These are phyloP conservation scores for Jaminaea rosea DNA, from an alignment of 1,284 basidiomycete species.

Conservation along the genomic window DNA sequence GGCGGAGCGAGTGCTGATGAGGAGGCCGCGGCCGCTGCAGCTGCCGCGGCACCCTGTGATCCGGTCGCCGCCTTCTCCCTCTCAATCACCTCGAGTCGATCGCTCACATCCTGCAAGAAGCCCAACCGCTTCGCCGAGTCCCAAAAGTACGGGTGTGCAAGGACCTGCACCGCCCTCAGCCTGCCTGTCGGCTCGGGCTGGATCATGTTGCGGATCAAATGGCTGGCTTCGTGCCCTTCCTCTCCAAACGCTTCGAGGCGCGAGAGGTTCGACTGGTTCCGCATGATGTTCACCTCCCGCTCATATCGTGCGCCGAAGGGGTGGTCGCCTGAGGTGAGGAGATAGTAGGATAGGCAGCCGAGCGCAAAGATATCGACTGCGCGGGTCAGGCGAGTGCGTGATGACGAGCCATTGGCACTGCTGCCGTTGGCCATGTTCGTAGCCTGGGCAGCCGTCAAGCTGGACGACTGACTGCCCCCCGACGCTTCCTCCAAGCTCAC, in stretches of 20 bases:
- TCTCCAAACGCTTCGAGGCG: slow-evolving; percentile 36
- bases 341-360: slow-evolving; percentile 43
- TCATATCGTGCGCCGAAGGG: slow-evolving; percentile 43
- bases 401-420: slow-evolving; percentile 9
- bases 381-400: slow-evolving; percentile 30
- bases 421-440: slow-evolving; percentile 15
- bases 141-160: slow-evolving; percentile 97
- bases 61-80: slow-evolving; percentile 48
- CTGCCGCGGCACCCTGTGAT: not conserved
- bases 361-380: slow-evolving; percentile 46
- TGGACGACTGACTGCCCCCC: slow-evolving; percentile 8
- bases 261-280: slow-evolving; percentile 22
- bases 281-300: slow-evolving; percentile 45
- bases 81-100: slow-evolving; percentile 95
- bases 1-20: no score
- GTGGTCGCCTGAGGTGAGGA: slow-evolving; percentile 42
- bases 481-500: slow-evolving; percentile 29
- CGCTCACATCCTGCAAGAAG: slow-evolving; percentile 93
- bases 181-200: slow-evolving; percentile 50
- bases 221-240: slow-evolving; percentile 41
- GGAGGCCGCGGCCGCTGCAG: not conserved
- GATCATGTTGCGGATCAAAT: slow-evolving; percentile 39
- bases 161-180: slow-evolving; percentile 73
- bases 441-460: slow-evolving; percentile 4
- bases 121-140: slow-evolving; percentile 70